phyloP scores from a whole-genome alignment of 371 early-diverging fungal genomes.

The Actinomucor elegans region DNA sequence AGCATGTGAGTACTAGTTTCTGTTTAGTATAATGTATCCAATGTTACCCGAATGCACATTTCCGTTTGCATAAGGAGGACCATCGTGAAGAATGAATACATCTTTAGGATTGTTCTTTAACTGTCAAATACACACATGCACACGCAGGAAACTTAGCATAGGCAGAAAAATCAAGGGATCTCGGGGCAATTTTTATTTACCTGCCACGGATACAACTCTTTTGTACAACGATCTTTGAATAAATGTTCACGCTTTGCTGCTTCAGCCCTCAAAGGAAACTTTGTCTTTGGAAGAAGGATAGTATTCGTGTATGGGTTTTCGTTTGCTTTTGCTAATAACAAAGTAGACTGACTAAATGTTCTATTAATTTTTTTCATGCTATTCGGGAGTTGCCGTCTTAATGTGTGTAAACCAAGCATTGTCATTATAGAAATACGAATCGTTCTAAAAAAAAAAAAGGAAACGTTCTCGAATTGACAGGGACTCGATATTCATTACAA shows the following conservation, averaged over 20 bases:
- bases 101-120: slow-evolving; percentile 64
- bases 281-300: slow-evolving; percentile 70
- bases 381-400: not conserved
- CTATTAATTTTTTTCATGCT: not conserved
- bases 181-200: slow-evolving; percentile 21
- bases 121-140: slow-evolving; percentile 19
- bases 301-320: slow-evolving; percentile 61
- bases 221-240: slow-evolving; percentile 66
- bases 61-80: slow-evolving; percentile 98
- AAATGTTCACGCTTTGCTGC: slow-evolving; percentile 61
- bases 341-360: slow-evolving; percentile 1
- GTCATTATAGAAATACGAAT: not conserved
- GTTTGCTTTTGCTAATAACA: slow-evolving; percentile 12
- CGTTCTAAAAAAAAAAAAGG: too few species aligned
- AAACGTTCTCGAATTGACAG: too few species aligned
- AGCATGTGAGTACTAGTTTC: slow-evolving; percentile 83
- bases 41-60: slow-evolving; percentile 79
- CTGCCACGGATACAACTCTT: slow-evolving; percentile 78
- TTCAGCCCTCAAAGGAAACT: slow-evolving; percentile 73
- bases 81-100: slow-evolving; percentile 89
- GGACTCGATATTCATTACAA: slow-evolving; percentile 4
- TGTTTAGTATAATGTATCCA: slow-evolving; percentile 54
- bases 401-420: slow-evolving; percentile 6
- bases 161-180: not conserved
- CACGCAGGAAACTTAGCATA: too few species aligned